Evolutionary conservation across 169 alveolate genomes (phyloP), one percentile per base, ranked within the genome.

Genomic region (Amoebophrya sp.): DNA sequence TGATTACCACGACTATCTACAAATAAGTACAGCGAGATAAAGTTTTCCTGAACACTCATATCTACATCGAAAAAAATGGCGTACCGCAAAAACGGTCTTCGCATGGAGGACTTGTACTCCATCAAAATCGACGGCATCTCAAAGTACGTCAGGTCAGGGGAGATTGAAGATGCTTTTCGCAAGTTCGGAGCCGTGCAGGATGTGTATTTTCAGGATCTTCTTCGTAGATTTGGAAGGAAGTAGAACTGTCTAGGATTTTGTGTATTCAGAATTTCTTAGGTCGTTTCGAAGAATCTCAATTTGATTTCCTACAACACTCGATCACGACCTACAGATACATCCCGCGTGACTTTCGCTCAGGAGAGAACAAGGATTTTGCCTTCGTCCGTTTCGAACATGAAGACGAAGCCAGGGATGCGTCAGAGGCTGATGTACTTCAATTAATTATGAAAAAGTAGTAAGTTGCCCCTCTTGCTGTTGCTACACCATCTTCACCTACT

Each of bases 311-410:
- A n/a, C n/a, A n/a, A n/a, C n/a, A n/a, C n/a, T n/a, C n/a, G n/a
- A n/a, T n/a, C n/a, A n/a, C n/a, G n/a, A n/a, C n/a, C n/a, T n/a
- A 53, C 76, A 53, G 76, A 23, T 53, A 65, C 83, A 26, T 65
- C 2, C 83, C 83, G 36, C 83, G 83, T 10, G 83, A 65, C 33
- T 65, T 6, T 36, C 83, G 83, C 83, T 12, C 36, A 1, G 33
- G 33, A 6, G 38, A 26, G 3, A 65, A 18, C 2, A 18, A 65
- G 83, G 83, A 36, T 0, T 65, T 65, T 36, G 83, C 39, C 33
- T 65, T 65, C 83, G 83, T 65, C 83, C 83, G 83, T 18, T 65
- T 65, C 83, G 36, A 65, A 18, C 83, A 65, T 36, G n/a, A 65
- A 18, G 83, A 65, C n/a, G 83, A 65, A 18, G 83, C 83, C 12